Evolutionary conservation across 768 basidiomycete species (phyloP), one percentile per base, ranked within the genome.

Genomic region (Lactarius akahatsu): DNA sequence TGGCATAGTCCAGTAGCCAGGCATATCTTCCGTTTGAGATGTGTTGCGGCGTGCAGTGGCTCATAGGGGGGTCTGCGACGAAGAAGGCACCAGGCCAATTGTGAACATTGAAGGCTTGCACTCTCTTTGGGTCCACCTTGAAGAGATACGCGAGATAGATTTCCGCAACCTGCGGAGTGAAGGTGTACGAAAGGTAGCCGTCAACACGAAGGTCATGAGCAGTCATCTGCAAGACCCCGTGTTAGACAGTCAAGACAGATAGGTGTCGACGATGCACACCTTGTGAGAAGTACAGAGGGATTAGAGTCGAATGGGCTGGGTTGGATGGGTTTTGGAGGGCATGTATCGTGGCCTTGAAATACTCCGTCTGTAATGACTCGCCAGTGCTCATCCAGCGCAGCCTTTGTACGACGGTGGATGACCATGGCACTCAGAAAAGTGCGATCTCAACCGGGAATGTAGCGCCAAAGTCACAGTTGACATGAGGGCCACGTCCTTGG

Each of bases 141-240:
- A 59, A 57, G n/a, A 69, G 68, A 20, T 26, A 18, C 26, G 28
- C n/a, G 10, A 67, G 20, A 34, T 67, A 68, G 1, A 23, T 9
- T 28, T 57, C 54, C 26, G 66, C 61, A 47, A 6, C n/a, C 18
- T 45, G 57, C 0, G 68, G 62, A 11, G 4, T 16, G 55, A 69
- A 69, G n/a, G 56, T 67, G 30, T 63, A 26, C 32, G 66, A 18
- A 18, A 69, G 58, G 55, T 62, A 67, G 18, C 68, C 62, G 15
- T 67, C 58, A 23, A 57, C 43, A 30, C 40, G 62, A 30, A 55
- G 41, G 26, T 55, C 41, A 26, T 36, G 7, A 3, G 9, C 36
- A 38, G 18, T n/a, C 65, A 60, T 60, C 61, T 63, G 50, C 15
- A 63, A 43, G 28, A 18, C 26, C 18, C 23, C 40, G 16, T 30